Base-by-base conservation (phyloP, 2,329 filamentous ascomycete genomes). In the Xylariaceae sp. region DNA sequence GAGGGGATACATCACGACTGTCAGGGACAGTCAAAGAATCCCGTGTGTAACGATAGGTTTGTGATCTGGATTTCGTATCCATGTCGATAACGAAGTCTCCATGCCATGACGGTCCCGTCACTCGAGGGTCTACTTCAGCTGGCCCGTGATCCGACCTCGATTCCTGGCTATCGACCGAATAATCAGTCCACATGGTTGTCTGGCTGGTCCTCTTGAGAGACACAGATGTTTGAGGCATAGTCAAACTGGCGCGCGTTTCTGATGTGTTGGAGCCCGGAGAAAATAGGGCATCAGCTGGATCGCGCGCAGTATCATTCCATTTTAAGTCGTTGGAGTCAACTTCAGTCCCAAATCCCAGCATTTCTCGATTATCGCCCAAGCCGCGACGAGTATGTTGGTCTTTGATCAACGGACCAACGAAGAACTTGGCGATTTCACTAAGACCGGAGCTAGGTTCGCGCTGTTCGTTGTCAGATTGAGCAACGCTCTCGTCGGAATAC, bases 161-260 rank as follows among this genome's bases (percentile, higher is more conserved):
- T 19, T 74, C 70, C 14, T 63, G 66, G 41, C 72, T 78, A 12
- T 74, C 73, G 8, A 78, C 61, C 0, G 75, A 76, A 43, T 74
- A 71, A 51, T 80, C 75, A 17, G 76, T 79, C 76, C 76, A 80
- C n/a, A 67, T 63, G 2, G 75, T 77, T 38, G 72, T 69, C 34
- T 76, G 71, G 46, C 75, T 79, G 14, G 62, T 59, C 26, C 74
- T 66, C 42, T 76, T 64, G 43, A 62, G 58, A 29, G 67, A 58
- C 36, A 65, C 54, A 34, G 66, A 52, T 48, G 66, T 56, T 34
- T 65, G 58, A 9, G 74, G 74, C 11, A 76, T 65, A 36, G 62
- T 59, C 7, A 78, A 61, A 40, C 64, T 71, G 38, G 65, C 65
- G 11, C 68, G 62, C 14, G 65, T 64, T 31, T 66, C 65, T 4